Conservation (phyloP, 495 filamentous ascomycete species). For the Cercophora samala region DNA sequence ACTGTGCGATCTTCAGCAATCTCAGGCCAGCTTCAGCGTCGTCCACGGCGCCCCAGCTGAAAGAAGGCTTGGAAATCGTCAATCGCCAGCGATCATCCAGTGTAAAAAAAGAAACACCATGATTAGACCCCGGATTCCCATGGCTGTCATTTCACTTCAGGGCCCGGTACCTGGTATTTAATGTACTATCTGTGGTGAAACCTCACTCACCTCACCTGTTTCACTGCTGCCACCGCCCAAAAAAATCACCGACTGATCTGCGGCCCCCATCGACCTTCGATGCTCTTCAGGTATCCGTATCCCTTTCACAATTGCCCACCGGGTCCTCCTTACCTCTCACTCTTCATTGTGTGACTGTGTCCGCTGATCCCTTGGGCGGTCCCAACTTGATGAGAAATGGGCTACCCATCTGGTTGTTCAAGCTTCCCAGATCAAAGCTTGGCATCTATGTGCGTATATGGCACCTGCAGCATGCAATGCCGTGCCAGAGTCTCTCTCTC, state of each 20-base stretch:
- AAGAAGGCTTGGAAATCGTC: neutral
- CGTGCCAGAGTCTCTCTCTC: neutral
- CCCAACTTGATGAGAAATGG: neutral
- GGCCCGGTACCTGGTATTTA: neutral
- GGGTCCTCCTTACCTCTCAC: neutral
- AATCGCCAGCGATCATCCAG: conserved; percentile 4
- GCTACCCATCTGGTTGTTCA: neutral
- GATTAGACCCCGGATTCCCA: conserved; percentile 5
- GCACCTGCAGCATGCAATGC: conserved; percentile 13
- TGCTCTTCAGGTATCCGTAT: too few species aligned
- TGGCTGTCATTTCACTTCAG: neutral
- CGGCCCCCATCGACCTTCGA: neutral
- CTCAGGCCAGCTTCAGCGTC: conserved; percentile 6
- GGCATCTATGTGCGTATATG: neutral
- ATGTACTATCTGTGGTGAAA: too few species aligned
- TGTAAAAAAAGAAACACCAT: conserved; percentile 1
- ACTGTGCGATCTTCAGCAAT: conserved; percentile 16
- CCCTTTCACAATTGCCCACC: neutral
- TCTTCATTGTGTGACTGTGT: neutral
- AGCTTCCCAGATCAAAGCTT: neutral
- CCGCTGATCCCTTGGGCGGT: neutral
- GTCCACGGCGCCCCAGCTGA: conserved; percentile 9
- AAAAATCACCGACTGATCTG: conserved; percentile 21
- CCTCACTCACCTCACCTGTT: neutral
- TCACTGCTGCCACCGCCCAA: conserved; percentile 8